Base-by-base conservation (phyloP, 2,329 filamentous ascomycete genomes). In the Penicillium brevicompactum region DNA sequence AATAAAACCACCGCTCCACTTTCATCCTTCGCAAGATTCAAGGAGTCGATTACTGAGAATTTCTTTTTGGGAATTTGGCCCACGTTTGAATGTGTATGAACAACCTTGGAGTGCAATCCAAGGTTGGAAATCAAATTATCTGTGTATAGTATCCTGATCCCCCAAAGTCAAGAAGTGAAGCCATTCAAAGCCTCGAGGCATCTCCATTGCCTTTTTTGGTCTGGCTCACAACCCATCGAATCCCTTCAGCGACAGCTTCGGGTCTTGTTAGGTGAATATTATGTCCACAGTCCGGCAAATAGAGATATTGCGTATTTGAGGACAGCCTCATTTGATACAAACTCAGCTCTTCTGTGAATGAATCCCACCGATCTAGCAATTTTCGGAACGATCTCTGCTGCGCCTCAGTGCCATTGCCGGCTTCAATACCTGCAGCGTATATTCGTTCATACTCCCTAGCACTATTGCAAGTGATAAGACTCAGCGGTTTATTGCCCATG, bases 251-350 rank as follows among this genome's bases (percentile, higher is more conserved):
- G 46, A 77, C 62, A 16, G 72, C 60, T 41, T 76, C 74, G 13
- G 74, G 75, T 40, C 65, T 60, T 7, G 67, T 53, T 31, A 75
- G 48, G 54, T 76, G 69, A 9, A 76, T 64, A 62, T 76, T 66
- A 63, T 77, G 75, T 2, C 74, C 74, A 56, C 70, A 73, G 16
- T 73, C 70, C 9, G 63, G 57, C 31, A 75, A 16, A 55, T 72
- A 57, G 8, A 74, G 64, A 9, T 72, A 64, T 24, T 60, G 64
- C 21, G 53, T 62, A 2, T 59, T 68, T 8, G 62, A 65, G 0
- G 72, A 75, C 38, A 77, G 52, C 30, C 49, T 49, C 37, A 75
- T 53, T 56, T 75, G 71, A 21, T 71, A 68, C 44, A 63, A 63
- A 55, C 70, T 68, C 45, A 74, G 51, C 40, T 62, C 60, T 45